phyloP scores from a whole-genome alignment of 208 protist genomes.

The Leishmania braziliensis region DNA sequence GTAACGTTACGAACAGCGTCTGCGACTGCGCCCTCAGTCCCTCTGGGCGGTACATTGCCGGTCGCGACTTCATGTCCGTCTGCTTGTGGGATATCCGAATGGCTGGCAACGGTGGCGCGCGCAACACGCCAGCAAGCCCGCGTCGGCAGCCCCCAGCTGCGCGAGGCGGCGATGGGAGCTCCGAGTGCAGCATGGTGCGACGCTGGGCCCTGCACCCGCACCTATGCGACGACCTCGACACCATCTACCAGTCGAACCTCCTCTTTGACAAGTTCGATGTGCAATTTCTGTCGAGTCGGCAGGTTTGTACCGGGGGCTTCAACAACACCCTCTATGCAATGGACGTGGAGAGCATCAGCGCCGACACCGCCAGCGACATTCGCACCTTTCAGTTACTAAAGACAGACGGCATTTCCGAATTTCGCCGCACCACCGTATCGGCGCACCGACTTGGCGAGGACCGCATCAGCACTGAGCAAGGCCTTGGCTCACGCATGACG shows the following conservation, averaged over 20 bases:
- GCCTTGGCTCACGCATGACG: constrained; percentile 60
- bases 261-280: constrained; percentile 76
- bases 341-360: constrained; percentile 41
- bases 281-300: constrained; percentile 61
- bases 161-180: background rate
- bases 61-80: constrained; percentile 79
- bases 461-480: constrained; percentile 16
- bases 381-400: constrained; percentile 56
- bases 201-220: constrained; percentile 82
- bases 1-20: constrained; percentile 62
- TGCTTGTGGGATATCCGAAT: constrained; percentile 86
- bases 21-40: constrained; percentile 85
- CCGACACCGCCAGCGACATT: constrained; percentile 25
- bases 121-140: constrained; percentile 29
- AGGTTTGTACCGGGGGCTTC: constrained; percentile 81
- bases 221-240: constrained; percentile 62
- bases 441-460: constrained; percentile 22
- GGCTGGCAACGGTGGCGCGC: constrained; percentile 24
- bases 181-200: constrained; percentile 43
- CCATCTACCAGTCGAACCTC: constrained; percentile 66
- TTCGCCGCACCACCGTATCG: constrained; percentile 33
- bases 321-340: constrained; percentile 69
- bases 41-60: constrained; percentile 80
- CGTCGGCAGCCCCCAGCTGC: background rate
- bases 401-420: constrained; percentile 6